phyloP scores from a whole-genome alignment of 768 basidiomycete genomes.

The Boletus fagicola region DNA sequence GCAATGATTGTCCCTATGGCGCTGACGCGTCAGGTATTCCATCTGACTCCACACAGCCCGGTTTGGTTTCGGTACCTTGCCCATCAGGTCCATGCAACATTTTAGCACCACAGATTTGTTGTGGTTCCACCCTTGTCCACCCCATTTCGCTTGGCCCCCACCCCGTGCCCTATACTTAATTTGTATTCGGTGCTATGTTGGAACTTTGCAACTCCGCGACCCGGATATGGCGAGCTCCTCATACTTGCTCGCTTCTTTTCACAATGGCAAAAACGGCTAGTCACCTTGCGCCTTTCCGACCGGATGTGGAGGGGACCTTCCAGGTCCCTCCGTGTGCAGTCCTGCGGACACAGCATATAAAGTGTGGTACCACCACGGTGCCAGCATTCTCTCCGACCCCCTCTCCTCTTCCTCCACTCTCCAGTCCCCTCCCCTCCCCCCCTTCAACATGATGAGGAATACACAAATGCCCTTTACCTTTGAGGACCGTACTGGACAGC shows the following conservation, averaged over 20 bases:
- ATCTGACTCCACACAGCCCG: constrained; percentile 7
- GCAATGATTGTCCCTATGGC: constrained; percentile 10
- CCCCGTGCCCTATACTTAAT: constrained; percentile 10
- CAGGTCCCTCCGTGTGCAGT: constrained; percentile 14
- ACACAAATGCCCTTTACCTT: constrained; percentile 51
- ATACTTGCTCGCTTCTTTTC: constrained; percentile 24
- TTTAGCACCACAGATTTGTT: constrained; percentile 3
- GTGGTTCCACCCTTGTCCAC: not conserved
- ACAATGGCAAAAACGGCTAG: constrained; percentile 21
- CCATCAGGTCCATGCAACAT: constrained; percentile 1
- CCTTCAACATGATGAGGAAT: constrained; percentile 19
- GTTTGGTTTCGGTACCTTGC: constrained; percentile 6
- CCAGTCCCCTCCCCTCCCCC: not conserved
- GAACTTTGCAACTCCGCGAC: constrained; percentile 31
- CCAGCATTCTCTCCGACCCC: constrained; percentile 1
- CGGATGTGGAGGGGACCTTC: constrained; percentile 22
- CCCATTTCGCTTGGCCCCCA: not conserved
- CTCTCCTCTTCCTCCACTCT: not conserved
- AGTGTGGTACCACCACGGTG: not conserved
- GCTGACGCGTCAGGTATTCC: not conserved
- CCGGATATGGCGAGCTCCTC: constrained; percentile 28
- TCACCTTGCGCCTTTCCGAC: constrained; percentile 25
- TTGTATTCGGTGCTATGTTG: not conserved
- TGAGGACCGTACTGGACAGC: constrained; percentile 64
- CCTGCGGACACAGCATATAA: constrained; percentile 28